phyloP scores from a whole-genome alignment of 129 eudicot genomes.

The Rutidosis leptorrhynchoides region DNA sequence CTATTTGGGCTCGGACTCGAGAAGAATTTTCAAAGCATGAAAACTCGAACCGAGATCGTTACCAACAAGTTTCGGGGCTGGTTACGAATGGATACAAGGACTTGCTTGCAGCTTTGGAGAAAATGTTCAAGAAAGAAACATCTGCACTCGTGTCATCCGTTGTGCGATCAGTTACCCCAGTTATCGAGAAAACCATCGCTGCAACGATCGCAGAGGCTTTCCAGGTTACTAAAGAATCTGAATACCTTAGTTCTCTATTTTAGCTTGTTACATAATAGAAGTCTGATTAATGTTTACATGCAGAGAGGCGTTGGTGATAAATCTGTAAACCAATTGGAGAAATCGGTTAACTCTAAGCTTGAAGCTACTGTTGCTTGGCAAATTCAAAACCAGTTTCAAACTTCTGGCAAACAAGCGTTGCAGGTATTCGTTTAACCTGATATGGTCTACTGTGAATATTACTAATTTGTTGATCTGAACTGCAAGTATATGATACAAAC shows the following conservation, averaged over 20 bases:
- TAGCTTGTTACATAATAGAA: not conserved
- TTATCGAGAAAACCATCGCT: constrained; percentile 66
- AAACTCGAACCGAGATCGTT: constrained; percentile 61
- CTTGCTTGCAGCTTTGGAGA: constrained; percentile 55
- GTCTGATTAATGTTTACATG: constrained; percentile 25
- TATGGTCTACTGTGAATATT: not conserved
- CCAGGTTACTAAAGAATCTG: constrained; percentile 53
- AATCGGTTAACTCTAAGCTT: constrained; percentile 74
- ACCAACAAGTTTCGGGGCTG: constrained; percentile 54
- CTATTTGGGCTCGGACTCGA: constrained; percentile 83
- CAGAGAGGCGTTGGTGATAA: constrained; percentile 97
- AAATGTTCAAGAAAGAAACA: constrained; percentile 68
- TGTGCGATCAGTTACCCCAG: constrained; percentile 61
- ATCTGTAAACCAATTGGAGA: constrained; percentile 82
- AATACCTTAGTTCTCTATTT: not conserved
- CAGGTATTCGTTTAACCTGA: constrained; percentile 51
- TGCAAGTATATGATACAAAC: constrained; percentile 25
- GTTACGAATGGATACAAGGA: constrained; percentile 74
- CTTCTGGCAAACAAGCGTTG: constrained; percentile 94
- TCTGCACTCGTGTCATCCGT: constrained; percentile 63
- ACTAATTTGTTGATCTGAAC: not conserved
- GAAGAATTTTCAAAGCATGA: constrained; percentile 82
- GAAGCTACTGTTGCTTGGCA: constrained; percentile 87
- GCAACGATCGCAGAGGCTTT: constrained; percentile 69
- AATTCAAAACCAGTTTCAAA: constrained; percentile 87